Base-by-base conservation (phyloP, 2,329 filamentous ascomycete genomes). In the Microascus cirrosus region DNA sequence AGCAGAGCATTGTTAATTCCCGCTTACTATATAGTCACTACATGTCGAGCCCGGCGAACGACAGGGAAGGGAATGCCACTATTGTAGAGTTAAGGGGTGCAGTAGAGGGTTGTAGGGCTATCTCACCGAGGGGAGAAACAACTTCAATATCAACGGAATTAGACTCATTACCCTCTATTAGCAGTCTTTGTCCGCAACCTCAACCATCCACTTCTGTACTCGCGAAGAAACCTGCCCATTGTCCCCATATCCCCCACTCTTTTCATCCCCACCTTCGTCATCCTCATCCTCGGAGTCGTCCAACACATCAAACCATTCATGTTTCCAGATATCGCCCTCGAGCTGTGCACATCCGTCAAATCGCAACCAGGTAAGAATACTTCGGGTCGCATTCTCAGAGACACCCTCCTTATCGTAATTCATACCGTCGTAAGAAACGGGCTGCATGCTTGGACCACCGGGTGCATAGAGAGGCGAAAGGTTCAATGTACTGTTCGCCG, bases 331-430 rank as follows among this genome's bases (percentile, higher is more conserved):
- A 0, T 54, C 59, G 35, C 60, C 58, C 56, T 69, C 65, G 20
- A 60, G 55, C 48, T 28, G 48, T 48, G 65, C 54, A 55, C 61
- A 67, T 12, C 64, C 65, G 45, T 66, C 60, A 59, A 42, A 39
- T 42, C 65, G 60, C 54, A 69, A 62, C 66, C 67, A 70, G 53
- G 61, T 58, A 55, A 70, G 66, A 48, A 68, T 67, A 39, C 58
- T 67, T 35, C 65, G 62, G 10, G 66, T 70, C 55, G 65, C 59
- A 60, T 67, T 66, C 61, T 66, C 62, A 20, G 65, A 69, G 4
- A 62, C 56, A 32, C 13, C 57, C 24, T 65, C 64, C 54, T 58
- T 63, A 24, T 57, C 58, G 10, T 39, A 56, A 24, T 65, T 57
- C 24, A 64, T 22, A 7, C 24, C 58, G 36, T 59, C 20, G 34